Evolutionary conservation across 1,139 yeast genomes (phyloP), one percentile per base, ranked within the genome.

Genomic region (Zygosaccharomyces sapae): DNA sequence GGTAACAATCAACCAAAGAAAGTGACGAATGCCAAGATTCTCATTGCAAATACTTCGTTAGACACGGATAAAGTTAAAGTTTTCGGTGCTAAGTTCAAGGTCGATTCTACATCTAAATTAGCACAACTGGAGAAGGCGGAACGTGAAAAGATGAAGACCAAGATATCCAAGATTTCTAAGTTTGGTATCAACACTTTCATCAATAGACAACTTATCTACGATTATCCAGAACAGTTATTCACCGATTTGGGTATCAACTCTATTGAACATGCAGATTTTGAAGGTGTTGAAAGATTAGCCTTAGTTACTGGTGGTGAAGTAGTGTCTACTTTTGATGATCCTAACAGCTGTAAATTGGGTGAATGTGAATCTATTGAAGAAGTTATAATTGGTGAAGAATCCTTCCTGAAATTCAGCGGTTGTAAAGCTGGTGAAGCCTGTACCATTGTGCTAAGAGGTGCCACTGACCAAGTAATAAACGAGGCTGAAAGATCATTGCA

Each of bases 251-350:
- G 83, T 49, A 86, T 92, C 61, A 90, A 88, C 70, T 83, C 97
- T 30, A 88, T 92, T 55, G 98, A 92, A 71, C 98, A 94, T 65
- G 98, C 98, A 18, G 99, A 94, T 69, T 94, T 94, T 60, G 98
- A 88, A 64, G 99, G 98, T 60, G 89, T 92, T 50, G 98, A 92
- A 73, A 83, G 98, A 66, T 77, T 92, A 58, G 96, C 98, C 3
- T 75, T 92, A 43, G 98, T 90, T 22, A 90, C 97, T 5, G 98
- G 98, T 44, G 98, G 96, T 61, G 98, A 92, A 72, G 97, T 94
- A 48, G 96, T 85, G 2, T 90, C 97, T 9, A 92, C 98, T 1
- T 94, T 92, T 68, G 98, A 94, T 65, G 77, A 83, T 56, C 96
- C 98, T 20, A 95, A 86, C 46, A 76, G 77, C 47, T 95, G 86